Evolutionary conservation across 345 rosid species (phyloP).

Genomic region (Syzygium grande): DNA sequence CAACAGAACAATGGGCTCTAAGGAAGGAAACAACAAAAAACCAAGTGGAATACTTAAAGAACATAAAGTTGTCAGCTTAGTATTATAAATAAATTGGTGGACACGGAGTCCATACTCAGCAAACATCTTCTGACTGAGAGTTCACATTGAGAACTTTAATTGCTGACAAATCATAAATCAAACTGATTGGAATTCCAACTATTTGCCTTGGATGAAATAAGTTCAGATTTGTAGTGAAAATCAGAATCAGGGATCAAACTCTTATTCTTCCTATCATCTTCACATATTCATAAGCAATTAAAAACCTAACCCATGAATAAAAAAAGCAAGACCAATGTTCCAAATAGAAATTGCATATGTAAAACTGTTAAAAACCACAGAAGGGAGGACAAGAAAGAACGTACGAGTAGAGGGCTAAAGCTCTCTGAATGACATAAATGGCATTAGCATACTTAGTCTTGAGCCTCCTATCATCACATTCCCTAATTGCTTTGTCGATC

Average conservation of each 20-base stretch:
- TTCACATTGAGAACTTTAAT: neutral
- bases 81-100: neutral
- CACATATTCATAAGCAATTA: neutral
- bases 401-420: constrained; percentile 89
- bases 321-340: neutral
- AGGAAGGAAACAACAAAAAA: neutral
- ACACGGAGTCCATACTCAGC: neutral
- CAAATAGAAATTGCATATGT: neutral
- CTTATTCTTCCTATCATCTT: neutral
- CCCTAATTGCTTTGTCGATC: constrained; percentile 78
- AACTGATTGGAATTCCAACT: neutral
- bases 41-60: neutral
- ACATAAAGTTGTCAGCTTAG: neutral
- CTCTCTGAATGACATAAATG: constrained; percentile 73
- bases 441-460: constrained; percentile 92
- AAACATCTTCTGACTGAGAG: neutral
- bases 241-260: neutral
- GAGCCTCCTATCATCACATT: constrained; percentile 80
- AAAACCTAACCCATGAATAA: neutral
- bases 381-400: constrained; percentile 10
- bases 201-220: neutral
- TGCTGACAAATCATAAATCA: neutral
- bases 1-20: neutral
- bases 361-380: neutral
- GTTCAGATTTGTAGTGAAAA: neutral